These are phyloP conservation scores for Fusarium devonianum DNA, from an alignment of 2,329 filamentous ascomycete genomes.

Conservation along the genomic window DNA sequence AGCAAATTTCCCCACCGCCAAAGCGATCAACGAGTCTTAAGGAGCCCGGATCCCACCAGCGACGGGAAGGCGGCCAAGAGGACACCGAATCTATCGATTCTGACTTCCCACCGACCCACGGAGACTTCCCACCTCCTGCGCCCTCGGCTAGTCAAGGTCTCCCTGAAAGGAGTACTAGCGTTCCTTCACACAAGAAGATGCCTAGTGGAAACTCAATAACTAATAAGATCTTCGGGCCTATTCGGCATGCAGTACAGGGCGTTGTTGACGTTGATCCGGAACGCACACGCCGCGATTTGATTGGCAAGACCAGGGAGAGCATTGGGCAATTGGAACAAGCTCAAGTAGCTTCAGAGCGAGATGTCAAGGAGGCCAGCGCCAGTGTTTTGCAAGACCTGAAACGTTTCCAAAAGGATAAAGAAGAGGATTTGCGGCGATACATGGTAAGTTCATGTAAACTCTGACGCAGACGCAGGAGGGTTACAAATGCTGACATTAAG, in stretches of 20 bases:
- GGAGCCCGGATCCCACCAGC: constrained; percentile 57
- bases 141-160: constrained; percentile 79
- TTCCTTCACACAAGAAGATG: constrained; percentile 73
- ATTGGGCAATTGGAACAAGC: constrained; percentile 89
- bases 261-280: constrained; percentile 97
- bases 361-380: constrained; percentile 90
- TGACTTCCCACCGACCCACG: constrained; percentile 90
- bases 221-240: constrained; percentile 90
- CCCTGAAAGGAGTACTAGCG: constrained; percentile 60
- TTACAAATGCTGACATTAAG: constrained; percentile 28
- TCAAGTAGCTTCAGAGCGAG: constrained; percentile 83
- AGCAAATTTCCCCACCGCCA: constrained; percentile 67
- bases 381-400: constrained; percentile 90
- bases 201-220: constrained; percentile 90
- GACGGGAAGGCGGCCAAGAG: constrained; percentile 67
- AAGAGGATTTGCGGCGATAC: constrained; percentile 89
- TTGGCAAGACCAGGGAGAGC: constrained; percentile 93
- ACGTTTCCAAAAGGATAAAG: constrained; percentile 93
- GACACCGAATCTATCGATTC: constrained; percentile 93
- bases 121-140: constrained; percentile 67
- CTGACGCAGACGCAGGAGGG: background rate
- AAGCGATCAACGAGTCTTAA: constrained; percentile 70
- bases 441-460: constrained; percentile 73
- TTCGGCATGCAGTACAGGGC: constrained; percentile 94
- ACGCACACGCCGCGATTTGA: constrained; percentile 87